Base-by-base conservation (phyloP, 2,329 filamentous ascomycete species). In the Ampelomyces quisqualis region DNA sequence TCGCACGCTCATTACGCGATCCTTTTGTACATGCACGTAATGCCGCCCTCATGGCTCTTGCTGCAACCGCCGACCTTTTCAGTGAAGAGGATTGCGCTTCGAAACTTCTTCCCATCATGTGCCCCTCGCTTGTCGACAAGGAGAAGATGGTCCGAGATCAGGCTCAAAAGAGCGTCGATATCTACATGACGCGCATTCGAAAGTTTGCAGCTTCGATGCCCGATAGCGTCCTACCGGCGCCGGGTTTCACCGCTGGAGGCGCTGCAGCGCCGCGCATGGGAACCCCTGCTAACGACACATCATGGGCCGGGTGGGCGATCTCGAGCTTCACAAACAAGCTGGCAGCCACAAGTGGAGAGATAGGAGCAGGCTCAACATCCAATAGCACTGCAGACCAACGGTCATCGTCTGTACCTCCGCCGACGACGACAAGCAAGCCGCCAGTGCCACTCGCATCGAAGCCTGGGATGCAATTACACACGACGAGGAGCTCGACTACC, bases 301-400 rank as follows among this genome's bases (percentile, higher is more conserved):
- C 83, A 2, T 97, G 93, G 93, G 82, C 93, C 1, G 93, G 93
- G 9, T 98, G 93, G 93, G 93, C 93, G 1, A 96, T 98, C 39
- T 97, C 93, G 0, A 96, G 90, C 1, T 98, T 98, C 64, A 97
- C 93, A 2, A 97, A 97, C 70, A 96, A 95, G 60, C 68, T 97
- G 9, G 84, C 88, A 2, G 72, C 86, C 0, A 90, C 89, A 0
- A 86, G 86, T 7, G 93, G 93, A 13, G 86, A 96, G 42, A 98
- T 98, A 49, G 78, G 91, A 61, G 72, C 81, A 9, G 71, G 33
- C 9, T 44, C 53, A 6, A 19, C 37, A 1, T 33, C 52, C 7
- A 68, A 64, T 20, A 60, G 57, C 45, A 72, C 70, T 2, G 73
- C 72, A 9, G 69, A 77, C 14, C 59, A 60, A 33, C 69, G 76